Evolutionary conservation across 805 yeast genomes (phyloP).

Genomic region (Dipodascus albidus): DNA sequence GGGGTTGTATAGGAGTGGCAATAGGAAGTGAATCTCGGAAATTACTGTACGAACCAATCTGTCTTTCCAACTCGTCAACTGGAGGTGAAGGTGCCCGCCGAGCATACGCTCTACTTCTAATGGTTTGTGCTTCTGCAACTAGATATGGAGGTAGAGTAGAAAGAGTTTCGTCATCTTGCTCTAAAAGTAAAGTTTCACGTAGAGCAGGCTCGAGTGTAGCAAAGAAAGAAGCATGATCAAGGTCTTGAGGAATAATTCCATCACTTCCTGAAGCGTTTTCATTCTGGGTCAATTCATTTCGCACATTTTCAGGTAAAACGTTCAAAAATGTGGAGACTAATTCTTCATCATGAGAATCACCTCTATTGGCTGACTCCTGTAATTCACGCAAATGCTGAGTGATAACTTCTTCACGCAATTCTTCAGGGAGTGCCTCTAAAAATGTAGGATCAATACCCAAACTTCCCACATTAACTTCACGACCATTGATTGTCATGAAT

Average conservation of each 20-base stretch:
- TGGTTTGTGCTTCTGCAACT: slow-evolving; percentile 23
- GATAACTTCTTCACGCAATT: slow-evolving; percentile 85
- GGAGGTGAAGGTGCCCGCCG: neutral
- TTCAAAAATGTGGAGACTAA: slow-evolving; percentile 71
- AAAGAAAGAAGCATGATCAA: slow-evolving; percentile 22
- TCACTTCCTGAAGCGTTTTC: slow-evolving; percentile 18
- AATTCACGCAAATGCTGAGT: slow-evolving; percentile 74
- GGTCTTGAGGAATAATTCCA: slow-evolving; percentile 11
- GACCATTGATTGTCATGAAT: slow-evolving; percentile 61
- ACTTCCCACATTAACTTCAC: slow-evolving; percentile 75
- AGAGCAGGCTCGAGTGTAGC: slow-evolving; percentile 24
- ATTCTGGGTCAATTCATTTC: slow-evolving; percentile 28
- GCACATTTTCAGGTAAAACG: slow-evolving; percentile 58
- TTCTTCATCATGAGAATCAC: slow-evolving; percentile 38
- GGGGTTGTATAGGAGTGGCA: neutral
- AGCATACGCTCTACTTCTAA: slow-evolving; percentile 11
- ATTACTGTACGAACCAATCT: neutral
- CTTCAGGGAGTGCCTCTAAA: slow-evolving; percentile 81
- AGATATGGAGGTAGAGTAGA: slow-evolving; percentile 21
- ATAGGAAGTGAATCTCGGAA: slow-evolving; percentile 2
- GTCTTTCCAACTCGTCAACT: neutral
- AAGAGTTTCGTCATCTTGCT: slow-evolving; percentile 23
- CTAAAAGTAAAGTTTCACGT: slow-evolving; percentile 22
- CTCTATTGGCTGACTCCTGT: slow-evolving; percentile 31
- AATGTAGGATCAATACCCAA: slow-evolving; percentile 90